Evolutionary conservation across 805 yeast genomes (phyloP).

Genomic region (Yarrowia porcina): DNA sequence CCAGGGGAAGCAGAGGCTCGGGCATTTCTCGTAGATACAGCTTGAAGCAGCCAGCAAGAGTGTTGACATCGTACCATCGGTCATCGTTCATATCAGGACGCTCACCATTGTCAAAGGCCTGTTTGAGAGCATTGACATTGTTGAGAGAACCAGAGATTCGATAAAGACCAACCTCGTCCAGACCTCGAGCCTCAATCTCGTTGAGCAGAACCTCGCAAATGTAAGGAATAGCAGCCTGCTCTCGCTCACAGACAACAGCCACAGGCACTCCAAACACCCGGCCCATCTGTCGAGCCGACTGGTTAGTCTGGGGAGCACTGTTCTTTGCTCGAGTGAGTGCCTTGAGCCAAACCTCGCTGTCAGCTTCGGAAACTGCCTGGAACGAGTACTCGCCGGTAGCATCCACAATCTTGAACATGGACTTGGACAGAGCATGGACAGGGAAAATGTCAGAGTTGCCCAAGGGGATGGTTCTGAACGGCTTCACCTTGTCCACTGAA

Average conservation of each 20-base stretch:
- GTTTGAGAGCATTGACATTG: constrained; percentile 51
- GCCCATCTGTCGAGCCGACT: constrained; percentile 35
- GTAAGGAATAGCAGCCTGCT: constrained; percentile 57
- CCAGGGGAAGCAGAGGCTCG: constrained; percentile 71
- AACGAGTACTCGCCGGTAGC: constrained; percentile 55
- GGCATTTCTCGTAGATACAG: constrained; percentile 81
- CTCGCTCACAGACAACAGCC: constrained; percentile 69
- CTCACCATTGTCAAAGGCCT: constrained; percentile 53
- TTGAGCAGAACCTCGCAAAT: constrained; percentile 63
- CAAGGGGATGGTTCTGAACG: constrained; percentile 4
- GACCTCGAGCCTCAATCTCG: constrained; percentile 81
- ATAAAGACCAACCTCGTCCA: constrained; percentile 88
- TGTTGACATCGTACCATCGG: constrained; percentile 74
- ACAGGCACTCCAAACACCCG: constrained; percentile 86
- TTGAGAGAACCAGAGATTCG: constrained; percentile 67
- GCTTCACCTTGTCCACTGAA: constrained; percentile 14
- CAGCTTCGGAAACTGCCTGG: constrained; percentile 61
- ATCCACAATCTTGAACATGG: constrained; percentile 45
- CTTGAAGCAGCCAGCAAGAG: constrained; percentile 85
- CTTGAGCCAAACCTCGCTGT: constrained; percentile 72
- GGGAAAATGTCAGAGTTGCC: constrained; percentile 24
- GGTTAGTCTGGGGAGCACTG: constrained; percentile 29
- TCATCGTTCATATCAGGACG: constrained; percentile 48
- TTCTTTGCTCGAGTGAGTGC: constrained; percentile 33
- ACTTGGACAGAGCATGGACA: constrained; percentile 6